Conservation (phyloP, 768 basidiomycete species). For the Russula abietina region DNA sequence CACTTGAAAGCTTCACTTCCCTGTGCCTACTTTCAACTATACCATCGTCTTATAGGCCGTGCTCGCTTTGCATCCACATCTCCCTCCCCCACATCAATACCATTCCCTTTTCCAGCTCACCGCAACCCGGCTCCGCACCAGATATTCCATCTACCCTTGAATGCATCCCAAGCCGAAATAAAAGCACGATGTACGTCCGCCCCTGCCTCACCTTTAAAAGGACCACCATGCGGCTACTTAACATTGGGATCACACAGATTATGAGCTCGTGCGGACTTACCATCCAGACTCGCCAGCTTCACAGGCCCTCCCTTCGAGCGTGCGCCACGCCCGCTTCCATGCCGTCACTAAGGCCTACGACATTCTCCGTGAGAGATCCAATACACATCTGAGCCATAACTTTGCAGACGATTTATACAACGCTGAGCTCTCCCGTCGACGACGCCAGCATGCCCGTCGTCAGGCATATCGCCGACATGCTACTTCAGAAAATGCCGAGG, state of each 20-base stretch:
- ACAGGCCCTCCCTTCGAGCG: conserved; percentile 36
- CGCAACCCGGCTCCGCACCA: conserved; percentile 58
- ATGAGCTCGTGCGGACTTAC: conserved; percentile 63
- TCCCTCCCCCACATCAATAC: conserved; percentile 25
- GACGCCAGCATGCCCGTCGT: conserved; percentile 36
- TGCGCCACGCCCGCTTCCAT: conserved; percentile 58
- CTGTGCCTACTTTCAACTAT: not conserved
- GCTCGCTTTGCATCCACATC: conserved; percentile 2
- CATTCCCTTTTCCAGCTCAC: conserved; percentile 48
- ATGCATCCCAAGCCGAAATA: conserved; percentile 54
- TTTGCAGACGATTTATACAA: conserved; percentile 39
- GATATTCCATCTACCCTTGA: conserved; percentile 59
- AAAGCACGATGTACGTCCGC: conserved; percentile 59
- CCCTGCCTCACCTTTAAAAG: not conserved
- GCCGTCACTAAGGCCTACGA: conserved; percentile 62
- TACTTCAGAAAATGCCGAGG: conserved; percentile 17
- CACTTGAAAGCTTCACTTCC: not conserved
- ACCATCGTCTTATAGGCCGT: not conserved
- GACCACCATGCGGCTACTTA: not conserved
- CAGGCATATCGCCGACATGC: conserved; percentile 29
- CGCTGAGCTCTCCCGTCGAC: conserved; percentile 47
- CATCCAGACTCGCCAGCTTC: conserved; percentile 61
- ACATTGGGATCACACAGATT: conserved; percentile 40
- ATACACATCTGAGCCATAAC: conserved; percentile 13
- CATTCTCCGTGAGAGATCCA: conserved; percentile 38